Conservation (phyloP, 768 basidiomycete genomes). For the Termitomyces sp. region DNA sequence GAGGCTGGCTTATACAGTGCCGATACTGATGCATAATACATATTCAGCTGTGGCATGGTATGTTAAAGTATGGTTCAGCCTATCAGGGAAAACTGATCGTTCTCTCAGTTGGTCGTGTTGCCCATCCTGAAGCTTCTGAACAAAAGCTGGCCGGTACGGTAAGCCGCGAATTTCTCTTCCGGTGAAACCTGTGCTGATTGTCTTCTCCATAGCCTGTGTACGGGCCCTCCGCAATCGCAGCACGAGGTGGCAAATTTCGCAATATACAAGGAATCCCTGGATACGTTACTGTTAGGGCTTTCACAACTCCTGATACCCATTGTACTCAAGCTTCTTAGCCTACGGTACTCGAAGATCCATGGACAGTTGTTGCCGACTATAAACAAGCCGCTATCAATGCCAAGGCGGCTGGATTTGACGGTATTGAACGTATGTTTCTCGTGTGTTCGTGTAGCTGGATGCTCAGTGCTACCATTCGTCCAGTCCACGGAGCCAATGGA, state of each 20-base stretch:
- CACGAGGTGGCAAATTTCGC: slow-evolving; percentile 35
- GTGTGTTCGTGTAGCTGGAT: neutral
- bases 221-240: slow-evolving; percentile 37
- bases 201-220: slow-evolving; percentile 31
- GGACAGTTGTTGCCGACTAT: slow-evolving; percentile 29
- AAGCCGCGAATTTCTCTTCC: neutral
- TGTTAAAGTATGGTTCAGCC: neutral
- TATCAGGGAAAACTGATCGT: neutral
- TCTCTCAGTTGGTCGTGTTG: slow-evolving; percentile 25
- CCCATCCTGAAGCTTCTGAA: slow-evolving; percentile 32
- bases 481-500: slow-evolving; percentile 40
- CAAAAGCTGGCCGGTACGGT: slow-evolving; percentile 31
- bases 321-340: slow-evolving; percentile 20
- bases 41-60: slow-evolving; percentile 32
- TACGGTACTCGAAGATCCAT: slow-evolving; percentile 37
- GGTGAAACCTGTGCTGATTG: neutral
- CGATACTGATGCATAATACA: neutral
- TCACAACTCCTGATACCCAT: neutral
- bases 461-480: neutral
- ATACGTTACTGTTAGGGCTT: slow-evolving; percentile 30
- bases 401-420: slow-evolving; percentile 51
- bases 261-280: slow-evolving; percentile 30
- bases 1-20: neutral
- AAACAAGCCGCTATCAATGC: slow-evolving; percentile 41
- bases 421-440: slow-evolving; percentile 36